These are phyloP conservation scores for Hanseniaspora sp. DNA, from an alignment of 1,139 yeast species.

Conservation along the genomic window DNA sequence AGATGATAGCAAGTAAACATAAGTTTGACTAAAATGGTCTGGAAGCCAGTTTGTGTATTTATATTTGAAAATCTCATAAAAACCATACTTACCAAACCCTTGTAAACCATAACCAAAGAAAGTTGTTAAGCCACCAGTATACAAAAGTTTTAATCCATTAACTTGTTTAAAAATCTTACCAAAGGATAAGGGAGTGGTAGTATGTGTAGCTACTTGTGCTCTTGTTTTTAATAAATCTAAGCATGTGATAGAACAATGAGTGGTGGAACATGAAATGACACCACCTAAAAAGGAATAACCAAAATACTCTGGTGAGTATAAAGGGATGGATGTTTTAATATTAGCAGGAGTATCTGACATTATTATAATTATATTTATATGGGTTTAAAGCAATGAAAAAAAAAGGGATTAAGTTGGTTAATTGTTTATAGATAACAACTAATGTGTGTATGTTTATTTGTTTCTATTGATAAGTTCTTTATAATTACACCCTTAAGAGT, in stretches of 20 bases:
- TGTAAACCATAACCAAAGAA: constrained; percentile 83
- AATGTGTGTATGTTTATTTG: no score
- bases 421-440: no score
- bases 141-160: constrained; percentile 62
- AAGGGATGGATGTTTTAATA: constrained; percentile 18
- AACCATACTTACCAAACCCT: constrained; percentile 94
- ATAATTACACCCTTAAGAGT: no score
- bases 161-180: constrained; percentile 30
- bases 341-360: not conserved
- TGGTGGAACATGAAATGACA: constrained; percentile 82
- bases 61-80: constrained; percentile 81
- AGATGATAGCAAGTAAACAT: constrained; percentile 70
- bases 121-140: constrained; percentile 85
- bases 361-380: no score
- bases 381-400: no score
- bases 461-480: no score
- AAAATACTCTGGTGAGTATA: constrained; percentile 63
- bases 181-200: not conserved
- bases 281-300: constrained; percentile 85
- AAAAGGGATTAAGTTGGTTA: no score
- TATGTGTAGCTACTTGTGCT: constrained; percentile 63
- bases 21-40: constrained; percentile 47
- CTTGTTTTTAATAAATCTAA: constrained; percentile 87
- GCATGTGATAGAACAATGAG: constrained; percentile 87
- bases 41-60: constrained; percentile 61